These are phyloP conservation scores for Aureobasidium sp. DNA, from an alignment of 2,329 filamentous ascomycete species.

Conservation along the genomic window DNA sequence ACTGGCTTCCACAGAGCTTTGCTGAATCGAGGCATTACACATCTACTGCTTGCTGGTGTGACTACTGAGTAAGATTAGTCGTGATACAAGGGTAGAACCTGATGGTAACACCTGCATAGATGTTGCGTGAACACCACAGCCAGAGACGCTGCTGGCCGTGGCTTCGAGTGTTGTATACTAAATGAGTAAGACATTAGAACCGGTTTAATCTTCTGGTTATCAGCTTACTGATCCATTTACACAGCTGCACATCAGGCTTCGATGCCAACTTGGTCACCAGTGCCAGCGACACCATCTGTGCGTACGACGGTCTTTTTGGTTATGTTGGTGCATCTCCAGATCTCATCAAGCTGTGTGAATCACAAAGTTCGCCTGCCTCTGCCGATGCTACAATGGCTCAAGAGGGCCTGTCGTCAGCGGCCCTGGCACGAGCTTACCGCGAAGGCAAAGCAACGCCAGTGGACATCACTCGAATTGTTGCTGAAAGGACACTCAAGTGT, in stretches of 20 bases:
- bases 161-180: slow-evolving; percentile 51
- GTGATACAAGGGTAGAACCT: not conserved
- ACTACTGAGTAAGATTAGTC: slow-evolving; percentile 39
- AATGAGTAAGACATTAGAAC: slow-evolving; percentile 23
- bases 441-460: too few species aligned
- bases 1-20: slow-evolving; percentile 47
- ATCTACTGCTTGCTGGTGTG: slow-evolving; percentile 50
- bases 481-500: not conserved
- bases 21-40: slow-evolving; percentile 48
- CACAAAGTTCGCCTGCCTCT: too few species aligned
- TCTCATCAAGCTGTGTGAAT: not conserved
- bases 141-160: slow-evolving; percentile 52
- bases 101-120: not conserved
- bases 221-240: not conserved
- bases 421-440: not conserved
- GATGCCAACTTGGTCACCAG: slow-evolving; percentile 38
- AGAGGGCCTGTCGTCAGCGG: not conserved
- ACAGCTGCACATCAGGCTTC: slow-evolving; percentile 40
- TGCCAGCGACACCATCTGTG: slow-evolving; percentile 44
- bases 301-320: slow-evolving; percentile 45
- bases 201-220: too few species aligned
- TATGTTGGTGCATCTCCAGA: not conserved
- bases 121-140: slow-evolving; percentile 50
- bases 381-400: not conserved
- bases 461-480: not conserved